Evolutionary conservation across 2,329 filamentous ascomycete genomes (phyloP).

Genomic region (Gnomoniopsis sp.): DNA sequence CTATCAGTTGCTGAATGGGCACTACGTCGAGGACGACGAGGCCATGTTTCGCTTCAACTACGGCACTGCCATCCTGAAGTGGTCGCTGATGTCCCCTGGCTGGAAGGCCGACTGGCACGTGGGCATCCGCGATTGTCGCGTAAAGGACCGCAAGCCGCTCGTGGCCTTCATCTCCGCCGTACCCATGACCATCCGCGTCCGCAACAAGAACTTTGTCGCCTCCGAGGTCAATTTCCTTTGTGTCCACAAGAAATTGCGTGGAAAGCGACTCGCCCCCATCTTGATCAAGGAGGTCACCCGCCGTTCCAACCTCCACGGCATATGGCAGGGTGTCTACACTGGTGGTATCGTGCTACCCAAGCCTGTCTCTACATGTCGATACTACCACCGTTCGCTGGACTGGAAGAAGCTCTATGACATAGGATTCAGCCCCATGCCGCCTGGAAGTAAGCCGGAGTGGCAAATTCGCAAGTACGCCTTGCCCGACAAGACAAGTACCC

Average conservation of each 20-base stretch:
- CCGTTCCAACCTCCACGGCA: slow-evolving; percentile 78
- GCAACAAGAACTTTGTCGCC: slow-evolving; percentile 69
- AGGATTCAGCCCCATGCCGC: slow-evolving; percentile 85
- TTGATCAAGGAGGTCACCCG: slow-evolving; percentile 98
- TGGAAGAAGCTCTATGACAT: slow-evolving; percentile 96
- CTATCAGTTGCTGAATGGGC: slow-evolving; percentile 83
- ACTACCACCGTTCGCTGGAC: slow-evolving; percentile 90
- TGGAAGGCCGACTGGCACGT: slow-evolving; percentile 96
- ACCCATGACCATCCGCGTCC: slow-evolving; percentile 77
- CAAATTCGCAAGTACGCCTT: slow-evolving; percentile 86
- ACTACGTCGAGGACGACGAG: slow-evolving; percentile 97
- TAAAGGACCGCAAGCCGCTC: slow-evolving; percentile 71
- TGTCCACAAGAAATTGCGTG: slow-evolving; percentile 94
- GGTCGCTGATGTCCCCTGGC: slow-evolving; percentile 91
- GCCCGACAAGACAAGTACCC: slow-evolving; percentile 68
- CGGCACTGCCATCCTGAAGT: slow-evolving; percentile 81
- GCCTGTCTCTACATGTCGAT: slow-evolving; percentile 88
- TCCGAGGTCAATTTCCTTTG: slow-evolving; percentile 98
- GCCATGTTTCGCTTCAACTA: slow-evolving; percentile 99
- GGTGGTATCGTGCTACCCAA: slow-evolving; percentile 87
- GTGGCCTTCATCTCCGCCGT: slow-evolving; percentile 96
- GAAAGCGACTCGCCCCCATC: slow-evolving; percentile 87
- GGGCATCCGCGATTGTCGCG: slow-evolving; percentile 71
- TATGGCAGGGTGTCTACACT: slow-evolving; percentile 96
- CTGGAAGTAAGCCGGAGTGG: slow-evolving; percentile 76